Base-by-base conservation (phyloP, 2,329 filamentous ascomycete species). In the Verticillium albo-atrum region DNA sequence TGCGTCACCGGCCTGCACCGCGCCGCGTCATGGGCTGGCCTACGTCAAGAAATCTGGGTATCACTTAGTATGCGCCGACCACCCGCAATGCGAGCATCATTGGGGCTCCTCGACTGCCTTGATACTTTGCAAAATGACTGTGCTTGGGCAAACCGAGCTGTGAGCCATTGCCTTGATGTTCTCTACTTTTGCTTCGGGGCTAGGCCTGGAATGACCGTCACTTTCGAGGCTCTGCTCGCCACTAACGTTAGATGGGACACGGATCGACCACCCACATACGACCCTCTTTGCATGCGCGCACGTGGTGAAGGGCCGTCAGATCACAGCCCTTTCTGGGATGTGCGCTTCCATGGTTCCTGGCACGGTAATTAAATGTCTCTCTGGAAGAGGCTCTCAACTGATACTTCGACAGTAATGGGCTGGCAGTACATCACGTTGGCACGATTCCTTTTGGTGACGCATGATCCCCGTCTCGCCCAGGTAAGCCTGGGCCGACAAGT, bases 131-230 rank as follows among this genome's bases (percentile, higher is more conserved):
- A 2, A 71, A 77, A 79, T 51, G 84, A 86, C 62, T 80, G 79
- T 60, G 75, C 75, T 0, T 87, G 84, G 84, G 81, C 84, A 2
- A 87, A 88, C 67, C 78, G 84, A 17, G 82, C 85, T 17, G 79
- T 89, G 0, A 78, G 85, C 3, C 82, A 86, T 64, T 85, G 84
- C 58, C 84, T 84, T n/a, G 83, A 87, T 62, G 82, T 88, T 1
- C 71, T 89, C 17, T 83, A 86, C 61, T 87, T 81, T 65, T 89
- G 86, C 67, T 88, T 87, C 64, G 77, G 79, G 2, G 72, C 77
- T 25, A n/a, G 5, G 10, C 12, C 25, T 15, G 51, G 51, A 12
- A 28, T 27, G 3, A 9, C 20, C 25, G 51, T 17, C n/a, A 17
- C 26, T 26, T 54, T 28, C n/a, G 51, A 54, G 15, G 51, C 25